Base-by-base conservation (phyloP, 805 yeast genomes). In the Clavispora fructus region DNA sequence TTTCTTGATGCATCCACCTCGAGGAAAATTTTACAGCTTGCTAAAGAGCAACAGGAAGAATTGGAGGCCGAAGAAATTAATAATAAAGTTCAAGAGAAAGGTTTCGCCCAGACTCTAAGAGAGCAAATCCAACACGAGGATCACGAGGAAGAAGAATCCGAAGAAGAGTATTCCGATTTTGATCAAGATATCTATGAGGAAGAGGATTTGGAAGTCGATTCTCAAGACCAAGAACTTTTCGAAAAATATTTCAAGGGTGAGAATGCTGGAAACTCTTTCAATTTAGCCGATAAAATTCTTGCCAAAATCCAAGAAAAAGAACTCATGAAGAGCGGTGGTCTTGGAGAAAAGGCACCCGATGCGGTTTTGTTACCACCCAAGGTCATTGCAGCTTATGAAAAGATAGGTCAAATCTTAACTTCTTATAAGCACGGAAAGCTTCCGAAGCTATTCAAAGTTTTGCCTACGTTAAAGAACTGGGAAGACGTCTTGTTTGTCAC, bases 341-440 rank as follows among this genome's bases (percentile, higher is more conserved):
- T 56, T 14, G 56, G 42, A 50, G 45, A 33, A 57, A 59, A 39
- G 64, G 80, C 75, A 13, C 69, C 63, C 17, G 92, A 88, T 56
- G 88, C 84, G 43, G 97, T 92, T 4, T 75, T 86, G 56, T 75
- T 94, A 48, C 99, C 99, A 7, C 97, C 97, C 47, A 91, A 94
- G 64, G 98, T 94, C 46, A 90, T 94, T 58, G 90, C 87, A 53
- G 98, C 97, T 1, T 94, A 92, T 64, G 84, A 88, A 41, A 88
- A 88, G 61, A 92, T 94, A 40, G 98, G 98, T 8, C 83, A 82
- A 55, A 83, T 92, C 43, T 73, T 94, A 49, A 77, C 89, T 17
- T 82, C 95, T 5, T 94, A 95, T 80, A 85, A 91, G 35, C 96
- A 94, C 59, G 99, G 99, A 42, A 91, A 91, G 66, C 75, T 94